A percentile compares a stretch with the other conserved stretches of the same genome.
phyloP scores from a whole-genome alignment of 2,329 filamentous ascomycete genomes.

The Ceratocystis diversiconidia region DNA sequence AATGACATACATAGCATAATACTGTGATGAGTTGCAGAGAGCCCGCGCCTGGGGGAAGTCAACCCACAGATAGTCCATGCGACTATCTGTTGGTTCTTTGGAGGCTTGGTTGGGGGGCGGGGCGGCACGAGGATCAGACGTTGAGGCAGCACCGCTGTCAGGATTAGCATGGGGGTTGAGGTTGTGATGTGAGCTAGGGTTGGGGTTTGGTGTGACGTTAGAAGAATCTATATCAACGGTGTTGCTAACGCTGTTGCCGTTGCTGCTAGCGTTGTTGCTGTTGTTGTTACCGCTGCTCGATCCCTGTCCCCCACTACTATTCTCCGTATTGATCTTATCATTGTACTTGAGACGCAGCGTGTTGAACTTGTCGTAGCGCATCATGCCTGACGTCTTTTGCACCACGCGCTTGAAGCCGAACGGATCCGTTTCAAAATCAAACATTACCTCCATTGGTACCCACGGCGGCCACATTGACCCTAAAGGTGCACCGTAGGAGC shows the following conservation, averaged over 20 bases:
- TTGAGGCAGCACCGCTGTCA: background rate
- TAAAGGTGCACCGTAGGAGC: slow-evolving; percentile 71
- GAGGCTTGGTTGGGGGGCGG: slow-evolving; percentile 28
- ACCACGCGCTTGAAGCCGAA: slow-evolving; percentile 98
- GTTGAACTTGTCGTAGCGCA: slow-evolving; percentile 97
- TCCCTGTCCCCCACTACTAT: slow-evolving; percentile 23
- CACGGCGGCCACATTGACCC: slow-evolving; percentile 92
- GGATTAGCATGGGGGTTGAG: background rate
- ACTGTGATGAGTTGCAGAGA: slow-evolving; percentile 94
- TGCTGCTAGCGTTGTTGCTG: background rate
- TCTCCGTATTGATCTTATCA: slow-evolving; percentile 66
- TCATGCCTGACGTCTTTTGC: slow-evolving; percentile 84
- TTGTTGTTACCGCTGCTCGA: background rate
- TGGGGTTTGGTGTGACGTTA: background rate
- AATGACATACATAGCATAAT: slow-evolving; percentile 97
- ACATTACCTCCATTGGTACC: slow-evolving; percentile 98
- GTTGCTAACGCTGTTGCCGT: background rate
- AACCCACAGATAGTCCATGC: slow-evolving; percentile 94
- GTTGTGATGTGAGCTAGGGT: background rate
- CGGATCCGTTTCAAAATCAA: slow-evolving; percentile 82
- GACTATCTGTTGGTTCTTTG: slow-evolving; percentile 49
- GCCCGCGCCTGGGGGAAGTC: slow-evolving; percentile 89
- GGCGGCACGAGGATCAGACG: background rate
- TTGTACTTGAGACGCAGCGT: slow-evolving; percentile 93
- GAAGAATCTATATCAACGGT: background rate